These are phyloP conservation scores for Gossypium laxum DNA, from an alignment of 441 rosid genomes.

Conservation along the genomic window DNA sequence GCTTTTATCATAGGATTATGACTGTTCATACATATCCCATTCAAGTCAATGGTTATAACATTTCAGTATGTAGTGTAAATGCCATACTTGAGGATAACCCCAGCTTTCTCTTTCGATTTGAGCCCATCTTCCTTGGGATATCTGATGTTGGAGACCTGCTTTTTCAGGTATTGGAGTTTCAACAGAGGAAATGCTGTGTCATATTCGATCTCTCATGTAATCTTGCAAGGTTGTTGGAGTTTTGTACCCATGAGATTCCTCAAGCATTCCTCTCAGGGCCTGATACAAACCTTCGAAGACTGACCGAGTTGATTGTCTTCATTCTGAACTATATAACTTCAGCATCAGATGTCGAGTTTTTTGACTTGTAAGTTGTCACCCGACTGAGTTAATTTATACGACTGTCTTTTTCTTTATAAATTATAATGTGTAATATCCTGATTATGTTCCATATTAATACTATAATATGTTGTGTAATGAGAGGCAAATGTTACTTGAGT, in stretches of 20 bases:
- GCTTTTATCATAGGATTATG: neutral
- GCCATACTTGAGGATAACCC: neutral
- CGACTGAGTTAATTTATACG: slow-evolving; percentile 2
- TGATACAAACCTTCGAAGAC: slow-evolving; percentile 83
- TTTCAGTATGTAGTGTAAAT: neutral
- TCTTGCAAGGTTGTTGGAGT: slow-evolving; percentile 85
- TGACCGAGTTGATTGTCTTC: slow-evolving; percentile 73
- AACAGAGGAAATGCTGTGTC: slow-evolving; percentile 45
- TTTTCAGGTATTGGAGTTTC: slow-evolving; percentile 8
- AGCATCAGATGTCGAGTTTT: slow-evolving; percentile 78
- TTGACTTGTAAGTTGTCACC: slow-evolving; percentile 62
- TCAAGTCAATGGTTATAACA: neutral
- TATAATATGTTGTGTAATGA: neutral
- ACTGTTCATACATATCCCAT: neutral
- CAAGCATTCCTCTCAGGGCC: slow-evolving; percentile 73
- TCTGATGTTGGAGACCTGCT: slow-evolving; percentile 6
- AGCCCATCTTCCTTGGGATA: neutral
- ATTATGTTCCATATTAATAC: neutral
- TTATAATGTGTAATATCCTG: neutral
- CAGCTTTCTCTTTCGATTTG: neutral
- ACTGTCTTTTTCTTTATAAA: neutral
- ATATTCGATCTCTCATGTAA: slow-evolving; percentile 88
- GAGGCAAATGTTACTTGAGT: slow-evolving; percentile 10
- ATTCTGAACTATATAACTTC: slow-evolving; percentile 79
- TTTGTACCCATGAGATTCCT: slow-evolving; percentile 77